Evolutionary conservation across 257 asterid genomes (phyloP).

Genomic region (Capsicum baccatum): DNA sequence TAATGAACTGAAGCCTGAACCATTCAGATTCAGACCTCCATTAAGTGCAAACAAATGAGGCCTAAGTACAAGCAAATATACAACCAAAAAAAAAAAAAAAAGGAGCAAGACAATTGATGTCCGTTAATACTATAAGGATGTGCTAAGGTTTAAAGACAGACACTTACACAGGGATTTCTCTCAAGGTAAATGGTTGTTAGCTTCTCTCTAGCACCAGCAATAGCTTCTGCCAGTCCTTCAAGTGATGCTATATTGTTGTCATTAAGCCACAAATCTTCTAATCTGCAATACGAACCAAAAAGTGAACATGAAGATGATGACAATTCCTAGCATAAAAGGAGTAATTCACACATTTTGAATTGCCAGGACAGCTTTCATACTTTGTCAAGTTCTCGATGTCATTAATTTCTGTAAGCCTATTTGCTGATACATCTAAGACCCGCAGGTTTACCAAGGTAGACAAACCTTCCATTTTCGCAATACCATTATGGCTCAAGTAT

Average conservation of each 20-base stretch:
- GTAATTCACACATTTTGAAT: conserved; percentile 6
- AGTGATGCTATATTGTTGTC: conserved; percentile 80
- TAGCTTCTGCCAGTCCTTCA: conserved; percentile 72
- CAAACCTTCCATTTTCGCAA: conserved; percentile 86
- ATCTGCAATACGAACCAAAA: conserved; percentile 51
- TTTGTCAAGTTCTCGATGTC: conserved; percentile 62
- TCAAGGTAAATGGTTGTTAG: conserved; percentile 93
- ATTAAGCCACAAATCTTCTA: conserved; percentile 97
- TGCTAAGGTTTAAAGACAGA: conserved; percentile 10
- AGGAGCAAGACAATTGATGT: conserved; percentile 12
- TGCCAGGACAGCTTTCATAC: conserved; percentile 44
- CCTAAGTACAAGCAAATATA: neutral
- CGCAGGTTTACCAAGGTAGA: conserved; percentile 80
- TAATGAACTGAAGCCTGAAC: too few species aligned
- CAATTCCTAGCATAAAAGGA: neutral
- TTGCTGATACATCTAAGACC: conserved; percentile 88
- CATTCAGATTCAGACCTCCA: too few species aligned
- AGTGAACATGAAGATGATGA: conserved; percentile 31
- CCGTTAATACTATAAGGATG: conserved; percentile 14
- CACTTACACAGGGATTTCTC: conserved; percentile 95
- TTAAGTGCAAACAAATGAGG: too few species aligned
- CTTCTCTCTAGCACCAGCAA: conserved; percentile 66
- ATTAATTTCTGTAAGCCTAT: conserved; percentile 79
- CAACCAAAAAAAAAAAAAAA: neutral
- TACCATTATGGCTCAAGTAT: conserved; percentile 97